Evolutionary conservation across 2,329 filamentous ascomycete species (phyloP).

Genomic region (Botryotinia narcissicola): DNA sequence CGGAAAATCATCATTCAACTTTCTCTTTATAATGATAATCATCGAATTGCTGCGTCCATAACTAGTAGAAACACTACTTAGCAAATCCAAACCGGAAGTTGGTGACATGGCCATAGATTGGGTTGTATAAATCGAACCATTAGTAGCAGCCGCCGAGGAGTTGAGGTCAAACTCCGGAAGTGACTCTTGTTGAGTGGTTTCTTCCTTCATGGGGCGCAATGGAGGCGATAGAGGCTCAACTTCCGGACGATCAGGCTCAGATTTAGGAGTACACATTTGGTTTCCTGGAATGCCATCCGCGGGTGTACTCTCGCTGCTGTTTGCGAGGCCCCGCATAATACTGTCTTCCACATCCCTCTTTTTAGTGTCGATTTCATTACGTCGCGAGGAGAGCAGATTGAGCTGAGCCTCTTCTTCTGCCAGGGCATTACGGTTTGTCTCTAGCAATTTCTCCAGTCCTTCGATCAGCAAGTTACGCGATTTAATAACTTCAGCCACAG

Average conservation of each 20-base stretch:
- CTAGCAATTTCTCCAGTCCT: constrained; percentile 78
- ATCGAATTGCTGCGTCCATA: constrained; percentile 33
- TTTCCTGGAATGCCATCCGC: constrained; percentile 42
- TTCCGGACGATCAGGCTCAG: constrained; percentile 71
- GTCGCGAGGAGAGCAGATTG: constrained; percentile 63
- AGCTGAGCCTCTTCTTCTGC: constrained; percentile 66
- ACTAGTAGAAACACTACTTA: constrained; percentile 41
- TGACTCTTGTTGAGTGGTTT: constrained; percentile 28
- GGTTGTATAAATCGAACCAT: constrained; percentile 20
- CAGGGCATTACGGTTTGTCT: constrained; percentile 68
- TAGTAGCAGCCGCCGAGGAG: constrained; percentile 35
- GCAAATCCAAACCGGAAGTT: constrained; percentile 40
- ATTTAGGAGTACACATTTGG: constrained; percentile 43
- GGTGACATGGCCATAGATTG: constrained; percentile 28
- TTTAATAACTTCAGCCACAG: constrained; percentile 85
- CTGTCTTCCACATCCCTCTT: constrained; percentile 87
- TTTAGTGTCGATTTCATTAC: constrained; percentile 71
- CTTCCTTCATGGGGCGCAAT: constrained; percentile 47
- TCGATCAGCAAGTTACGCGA: constrained; percentile 74
- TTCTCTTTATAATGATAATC: constrained; percentile 46
- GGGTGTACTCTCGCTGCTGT: constrained; percentile 51
- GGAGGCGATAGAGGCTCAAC: constrained; percentile 88
- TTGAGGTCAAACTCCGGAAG: constrained; percentile 40
- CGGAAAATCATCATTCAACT: constrained; percentile 48
- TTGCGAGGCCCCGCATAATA: constrained; percentile 80